These are phyloP conservation scores for Myrica gale DNA, from an alignment of 306 rosid genomes.

Conservation along the genomic window DNA sequence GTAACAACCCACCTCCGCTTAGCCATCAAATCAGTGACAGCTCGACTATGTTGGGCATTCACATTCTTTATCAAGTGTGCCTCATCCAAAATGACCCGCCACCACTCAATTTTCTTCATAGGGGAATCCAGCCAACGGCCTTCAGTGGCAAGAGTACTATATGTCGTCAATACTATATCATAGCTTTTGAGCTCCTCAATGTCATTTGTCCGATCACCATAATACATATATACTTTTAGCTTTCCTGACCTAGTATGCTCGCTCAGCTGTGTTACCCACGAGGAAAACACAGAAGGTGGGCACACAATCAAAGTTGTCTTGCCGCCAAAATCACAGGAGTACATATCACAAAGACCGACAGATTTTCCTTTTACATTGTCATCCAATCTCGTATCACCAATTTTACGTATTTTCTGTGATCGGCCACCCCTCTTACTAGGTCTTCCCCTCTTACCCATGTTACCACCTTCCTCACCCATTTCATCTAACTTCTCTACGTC, in stretches of 20 bases:
- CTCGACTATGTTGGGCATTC: conserved; percentile 49
- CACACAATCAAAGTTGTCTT: conserved; percentile 68
- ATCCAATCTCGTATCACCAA: conserved; percentile 11
- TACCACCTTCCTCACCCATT: conserved; percentile 25
- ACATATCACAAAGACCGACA: conserved; percentile 17
- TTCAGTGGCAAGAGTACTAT: conserved; percentile 52
- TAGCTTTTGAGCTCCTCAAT: conserved; percentile 48
- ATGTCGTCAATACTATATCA: conserved; percentile 79
- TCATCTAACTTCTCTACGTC: conserved; percentile 29
- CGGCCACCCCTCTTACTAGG: conserved; percentile 15
- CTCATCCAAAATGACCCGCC: conserved; percentile 79
- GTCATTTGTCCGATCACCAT: conserved; percentile 59
- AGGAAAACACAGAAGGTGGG: conserved; percentile 72
- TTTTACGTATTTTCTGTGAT: conserved; percentile 33
- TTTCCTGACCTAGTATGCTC: conserved; percentile 56
- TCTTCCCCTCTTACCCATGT: conserved; percentile 41
- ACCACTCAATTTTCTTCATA: conserved; percentile 51
- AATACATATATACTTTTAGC: conserved; percentile 62
- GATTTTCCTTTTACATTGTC: conserved; percentile 12
- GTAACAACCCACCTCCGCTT: conserved; percentile 81
- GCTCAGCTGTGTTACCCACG: conserved; percentile 62
- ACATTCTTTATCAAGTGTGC: conserved; percentile 71
- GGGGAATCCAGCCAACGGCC: conserved; percentile 23
- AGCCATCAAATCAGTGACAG: conserved; percentile 48
- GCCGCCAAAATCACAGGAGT: conserved; percentile 7